phyloP scores from a whole-genome alignment of 2,329 filamentous ascomycete genomes.

The Madurella mycetomatis region DNA sequence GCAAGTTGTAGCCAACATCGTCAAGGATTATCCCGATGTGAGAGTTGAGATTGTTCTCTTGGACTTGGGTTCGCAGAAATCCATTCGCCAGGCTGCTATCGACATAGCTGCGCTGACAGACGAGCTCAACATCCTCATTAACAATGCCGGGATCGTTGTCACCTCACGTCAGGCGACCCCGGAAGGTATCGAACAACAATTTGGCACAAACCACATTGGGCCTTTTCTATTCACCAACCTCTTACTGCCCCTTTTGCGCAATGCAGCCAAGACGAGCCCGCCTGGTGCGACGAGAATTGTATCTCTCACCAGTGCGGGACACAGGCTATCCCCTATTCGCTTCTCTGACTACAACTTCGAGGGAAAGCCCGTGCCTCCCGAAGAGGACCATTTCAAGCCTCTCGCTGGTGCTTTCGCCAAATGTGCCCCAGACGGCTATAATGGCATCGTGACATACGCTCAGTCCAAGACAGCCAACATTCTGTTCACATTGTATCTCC shows the following conservation, averaged over 20 bases:
- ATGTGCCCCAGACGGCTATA: constrained; percentile 33
- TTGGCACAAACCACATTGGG: constrained; percentile 46
- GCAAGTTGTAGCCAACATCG: constrained; percentile 36
- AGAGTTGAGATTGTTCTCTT: constrained; percentile 34
- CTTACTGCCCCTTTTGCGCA: constrained; percentile 40
- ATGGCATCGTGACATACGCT: constrained; percentile 41
- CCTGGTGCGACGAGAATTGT: constrained; percentile 36
- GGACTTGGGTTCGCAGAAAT: constrained; percentile 36
- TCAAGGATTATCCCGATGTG: constrained; percentile 31
- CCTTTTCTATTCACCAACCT: constrained; percentile 48
- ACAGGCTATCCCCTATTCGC: constrained; percentile 38
- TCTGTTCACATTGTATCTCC: constrained; percentile 39
- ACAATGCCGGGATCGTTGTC: constrained; percentile 38
- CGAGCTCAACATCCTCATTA: constrained; percentile 39
- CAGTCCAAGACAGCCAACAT: constrained; percentile 51
- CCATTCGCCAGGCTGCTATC: constrained; percentile 35
- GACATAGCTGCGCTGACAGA: constrained; percentile 31
- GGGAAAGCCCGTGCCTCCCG: constrained; percentile 34
- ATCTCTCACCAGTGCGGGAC: constrained; percentile 39
- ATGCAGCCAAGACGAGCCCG: constrained; percentile 29
- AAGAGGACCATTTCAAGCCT: constrained; percentile 30
- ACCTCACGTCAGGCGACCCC: constrained; percentile 31
- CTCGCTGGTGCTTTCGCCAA: constrained; percentile 30
- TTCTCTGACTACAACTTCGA: constrained; percentile 44
- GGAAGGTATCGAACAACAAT: constrained; percentile 34